phyloP scores from a whole-genome alignment of 139 green algal genomes.

The Tetratostichococcus sp. region DNA sequence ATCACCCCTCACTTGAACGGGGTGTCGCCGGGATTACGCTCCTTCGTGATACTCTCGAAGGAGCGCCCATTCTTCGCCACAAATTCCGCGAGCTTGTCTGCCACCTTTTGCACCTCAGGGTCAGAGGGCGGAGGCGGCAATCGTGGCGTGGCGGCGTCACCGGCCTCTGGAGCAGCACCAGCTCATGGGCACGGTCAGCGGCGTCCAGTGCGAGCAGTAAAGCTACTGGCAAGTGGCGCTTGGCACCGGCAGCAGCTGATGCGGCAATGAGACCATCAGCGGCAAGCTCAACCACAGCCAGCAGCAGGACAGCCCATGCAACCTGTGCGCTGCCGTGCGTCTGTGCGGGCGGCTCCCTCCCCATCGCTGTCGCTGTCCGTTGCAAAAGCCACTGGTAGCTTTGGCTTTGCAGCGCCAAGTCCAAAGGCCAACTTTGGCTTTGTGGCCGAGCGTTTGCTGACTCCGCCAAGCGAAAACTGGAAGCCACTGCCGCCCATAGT shows the following conservation, averaged over 20 bases:
- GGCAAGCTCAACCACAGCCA: background rate
- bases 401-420: background rate
- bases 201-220: background rate
- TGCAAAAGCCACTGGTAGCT: background rate
- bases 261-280: too few relatives aligned
- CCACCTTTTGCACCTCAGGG: conserved; percentile 31
- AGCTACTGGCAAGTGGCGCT: too few relatives aligned
- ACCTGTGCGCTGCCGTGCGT: background rate
- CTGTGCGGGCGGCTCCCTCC: background rate
- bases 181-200: background rate
- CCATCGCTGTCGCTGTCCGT: background rate
- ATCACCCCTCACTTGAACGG: conserved; percentile 49
- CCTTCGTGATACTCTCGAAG: conserved; percentile 62
- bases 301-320: background rate
- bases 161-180: background rate
- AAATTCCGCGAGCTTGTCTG: conserved; percentile 66
- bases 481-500: background rate
- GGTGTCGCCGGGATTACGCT: conserved; percentile 50
- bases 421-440: background rate
- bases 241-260: too few relatives aligned
- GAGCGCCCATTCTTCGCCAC: conserved; percentile 63
- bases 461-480: background rate
- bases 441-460: background rate
- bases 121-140: conserved; percentile 2
- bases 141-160: conserved; percentile 1